Evolutionary conservation across 306 rosid species (phyloP).

Genomic region (Ammopiptanthus mongolicus): DNA sequence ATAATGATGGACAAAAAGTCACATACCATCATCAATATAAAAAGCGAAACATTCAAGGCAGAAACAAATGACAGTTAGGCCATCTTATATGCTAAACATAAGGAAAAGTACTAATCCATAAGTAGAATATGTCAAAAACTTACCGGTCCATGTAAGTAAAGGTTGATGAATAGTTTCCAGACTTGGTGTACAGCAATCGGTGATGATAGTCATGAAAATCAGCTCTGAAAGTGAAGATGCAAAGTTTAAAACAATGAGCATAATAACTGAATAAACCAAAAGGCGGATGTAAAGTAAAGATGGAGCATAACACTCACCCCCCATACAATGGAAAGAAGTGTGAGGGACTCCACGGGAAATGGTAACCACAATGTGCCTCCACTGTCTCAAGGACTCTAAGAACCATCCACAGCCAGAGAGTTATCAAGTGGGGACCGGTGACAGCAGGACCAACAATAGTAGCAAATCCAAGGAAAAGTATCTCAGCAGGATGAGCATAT

Average conservation of each 20-base stretch:
- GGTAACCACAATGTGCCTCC: constrained; percentile 84
- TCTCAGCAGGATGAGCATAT: constrained; percentile 88
- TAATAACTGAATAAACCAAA: not conserved
- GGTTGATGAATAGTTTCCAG: constrained; percentile 86
- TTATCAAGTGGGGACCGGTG: constrained; percentile 76
- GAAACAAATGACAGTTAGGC: not conserved
- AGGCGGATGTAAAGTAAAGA: not conserved
- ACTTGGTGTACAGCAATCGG: constrained; percentile 74
- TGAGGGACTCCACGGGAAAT: constrained; percentile 85
- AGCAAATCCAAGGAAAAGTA: constrained; percentile 83
- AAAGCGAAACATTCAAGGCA: not conserved
- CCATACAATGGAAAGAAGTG: constrained; percentile 77
- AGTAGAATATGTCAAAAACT: constrained; percentile 4
- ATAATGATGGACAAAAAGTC: not conserved
- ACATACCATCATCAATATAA: not conserved
- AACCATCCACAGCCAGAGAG: constrained; percentile 84
- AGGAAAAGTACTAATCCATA: not conserved
- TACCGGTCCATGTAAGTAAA: constrained; percentile 82
- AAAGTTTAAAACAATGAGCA: constrained; percentile 13
- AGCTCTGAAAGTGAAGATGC: constrained; percentile 40
- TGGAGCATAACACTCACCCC: constrained; percentile 46
- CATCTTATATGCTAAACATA: not conserved
- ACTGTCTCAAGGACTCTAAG: constrained; percentile 78
- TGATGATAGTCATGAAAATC: constrained; percentile 89
- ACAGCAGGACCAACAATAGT: constrained; percentile 83